These are phyloP conservation scores for Phragmites australis DNA, from an alignment of 176 grass and related monocot species.

Conservation along the genomic window DNA sequence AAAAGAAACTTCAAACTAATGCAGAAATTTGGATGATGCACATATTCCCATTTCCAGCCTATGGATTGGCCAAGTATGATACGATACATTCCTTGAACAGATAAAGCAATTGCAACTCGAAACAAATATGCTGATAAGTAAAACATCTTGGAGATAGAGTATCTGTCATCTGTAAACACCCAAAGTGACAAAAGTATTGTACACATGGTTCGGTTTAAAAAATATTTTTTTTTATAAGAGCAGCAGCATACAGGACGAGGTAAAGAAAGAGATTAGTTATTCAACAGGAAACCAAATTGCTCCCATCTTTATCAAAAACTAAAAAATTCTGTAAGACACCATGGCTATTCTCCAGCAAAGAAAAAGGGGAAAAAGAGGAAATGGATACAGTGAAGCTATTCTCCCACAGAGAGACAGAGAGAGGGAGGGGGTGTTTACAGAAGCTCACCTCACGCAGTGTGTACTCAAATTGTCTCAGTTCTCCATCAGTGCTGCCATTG, in stretches of 20 bases:
- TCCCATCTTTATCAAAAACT: constrained; percentile 9
- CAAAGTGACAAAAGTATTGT: background rate
- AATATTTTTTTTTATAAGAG: background rate
- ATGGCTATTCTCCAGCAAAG: background rate
- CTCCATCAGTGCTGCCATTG: constrained; percentile 78
- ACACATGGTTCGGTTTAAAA: background rate
- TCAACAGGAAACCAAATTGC: background rate
- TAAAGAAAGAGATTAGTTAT: constrained; percentile 12
- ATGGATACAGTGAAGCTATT: background rate
- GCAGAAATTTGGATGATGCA: constrained; percentile 1
- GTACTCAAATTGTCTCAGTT: constrained; percentile 85
- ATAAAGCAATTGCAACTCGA: background rate
- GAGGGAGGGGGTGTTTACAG: background rate
- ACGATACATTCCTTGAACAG: background rate
- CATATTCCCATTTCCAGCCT: background rate
- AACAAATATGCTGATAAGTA: constrained; percentile 7
- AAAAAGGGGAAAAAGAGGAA: background rate
- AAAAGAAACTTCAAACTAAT: background rate
- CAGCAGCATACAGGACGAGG: background rate
- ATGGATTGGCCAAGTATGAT: background rate
- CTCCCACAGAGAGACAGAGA: background rate
- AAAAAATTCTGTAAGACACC: background rate
- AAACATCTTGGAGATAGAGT: background rate
- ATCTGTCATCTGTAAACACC: background rate
- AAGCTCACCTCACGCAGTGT: constrained; percentile 70